phyloP scores from a whole-genome alignment of 2,329 filamentous ascomycete genomes.

The Paraphaeosphaeria sporulosa region DNA sequence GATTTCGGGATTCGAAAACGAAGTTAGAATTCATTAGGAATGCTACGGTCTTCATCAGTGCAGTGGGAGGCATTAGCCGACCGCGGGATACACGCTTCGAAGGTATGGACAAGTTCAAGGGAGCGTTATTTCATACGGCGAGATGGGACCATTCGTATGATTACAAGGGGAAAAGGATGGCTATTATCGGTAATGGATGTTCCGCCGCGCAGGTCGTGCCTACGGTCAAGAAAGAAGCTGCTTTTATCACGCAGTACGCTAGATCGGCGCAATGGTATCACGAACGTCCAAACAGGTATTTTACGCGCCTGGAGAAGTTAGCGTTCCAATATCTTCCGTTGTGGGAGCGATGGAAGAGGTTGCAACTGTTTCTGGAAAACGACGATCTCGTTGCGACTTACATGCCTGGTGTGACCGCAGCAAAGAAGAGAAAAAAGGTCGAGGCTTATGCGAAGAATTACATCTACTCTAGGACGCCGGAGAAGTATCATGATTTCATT shows the following conservation, averaged over 20 bases:
- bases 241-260: conserved; percentile 47
- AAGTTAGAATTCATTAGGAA: conserved; percentile 48
- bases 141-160: conserved; percentile 54
- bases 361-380: conserved; percentile 20
- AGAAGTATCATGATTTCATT: conserved; percentile 35
- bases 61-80: conserved; percentile 49
- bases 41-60: conserved; percentile 51
- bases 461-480: conserved; percentile 27
- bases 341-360: conserved; percentile 19
- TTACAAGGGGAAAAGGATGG: conserved; percentile 49
- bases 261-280: conserved; percentile 45
- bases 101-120: conserved; percentile 53
- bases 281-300: conserved; percentile 42
- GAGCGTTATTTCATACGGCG: conserved; percentile 51
- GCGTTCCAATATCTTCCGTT: conserved; percentile 47
- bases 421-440: conserved; percentile 8
- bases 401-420: conserved; percentile 11
- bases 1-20: conserved; percentile 47
- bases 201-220: conserved; percentile 54
- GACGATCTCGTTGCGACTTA: conserved; percentile 26
- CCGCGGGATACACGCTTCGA: conserved; percentile 39
- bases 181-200: conserved; percentile 53
- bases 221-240: conserved; percentile 45
- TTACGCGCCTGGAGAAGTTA: conserved; percentile 37
- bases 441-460: conserved; percentile 29